Base-by-base conservation (phyloP, 2,329 filamentous ascomycete species). In the Exophiala sp. region DNA sequence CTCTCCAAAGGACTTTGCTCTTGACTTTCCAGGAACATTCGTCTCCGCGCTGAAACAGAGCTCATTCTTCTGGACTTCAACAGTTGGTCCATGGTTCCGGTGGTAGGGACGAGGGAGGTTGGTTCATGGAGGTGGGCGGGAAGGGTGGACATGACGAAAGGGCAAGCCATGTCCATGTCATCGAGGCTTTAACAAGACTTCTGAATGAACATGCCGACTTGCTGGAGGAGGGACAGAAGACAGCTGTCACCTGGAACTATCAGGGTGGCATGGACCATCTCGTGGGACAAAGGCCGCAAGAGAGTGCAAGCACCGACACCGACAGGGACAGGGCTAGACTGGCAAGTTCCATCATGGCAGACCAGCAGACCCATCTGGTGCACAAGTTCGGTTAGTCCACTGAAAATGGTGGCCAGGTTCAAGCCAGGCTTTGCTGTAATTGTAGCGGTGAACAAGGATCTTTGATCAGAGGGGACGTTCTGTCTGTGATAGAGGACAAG, bases 1-100 rank as follows among this genome's bases (percentile, higher is more conserved):
- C 44, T 38, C 18, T 50, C 55, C 29, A 55, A 23, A 3, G 37
- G 38, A 34, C 52, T 37, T 34, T 53, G 43, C 21, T 50, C 45
- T 34, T 57, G 50, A 42, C 58, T 45, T 43, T 60, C 50, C 45
- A 57, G 50, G n/a, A 52, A 48, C 44, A 50, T 60, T 34, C 42
- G 41, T 34, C 51, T 43, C 23, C 56, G 46, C 16, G 52, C 56
- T 43, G 56, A 58, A n/a, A 47, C 58, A 27, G 58, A 58, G 37
- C 38, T 46, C 46, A 57, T 42, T 35, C 49, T 51, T n/a, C 53
- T 41, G 14, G 45, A 40, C 44, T 53, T 55, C 24, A 58, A 44
- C 4, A 43, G 37, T 46, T 58, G 47, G 22, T 58, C 56, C 58
- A 60, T 62, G 41, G 30, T 38, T 19, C 16, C n/a, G 9, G 40